phyloP scores from a whole-genome alignment of 148 eudicot genomes.

The Fallopia convolvulus region DNA sequence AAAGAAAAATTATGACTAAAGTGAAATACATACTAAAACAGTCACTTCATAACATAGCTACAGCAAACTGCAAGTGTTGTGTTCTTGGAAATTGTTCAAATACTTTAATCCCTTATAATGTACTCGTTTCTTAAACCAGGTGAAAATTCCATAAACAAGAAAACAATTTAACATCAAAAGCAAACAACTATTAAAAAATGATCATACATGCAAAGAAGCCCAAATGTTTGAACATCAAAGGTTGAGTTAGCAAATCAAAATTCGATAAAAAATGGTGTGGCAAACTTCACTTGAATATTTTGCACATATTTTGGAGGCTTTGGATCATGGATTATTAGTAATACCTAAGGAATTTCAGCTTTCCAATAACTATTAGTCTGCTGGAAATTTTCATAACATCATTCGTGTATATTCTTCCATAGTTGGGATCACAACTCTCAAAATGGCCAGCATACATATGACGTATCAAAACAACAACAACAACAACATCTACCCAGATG shows the following conservation, averaged over 20 bases:
- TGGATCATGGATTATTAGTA: background rate
- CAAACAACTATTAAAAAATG: background rate
- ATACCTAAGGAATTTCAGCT: background rate
- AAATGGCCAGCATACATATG: background rate
- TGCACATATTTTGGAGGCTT: background rate
- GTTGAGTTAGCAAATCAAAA: background rate
- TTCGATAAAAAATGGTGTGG: background rate
- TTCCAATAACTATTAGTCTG: background rate
- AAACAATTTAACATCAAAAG: background rate
- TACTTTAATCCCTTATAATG: background rate
- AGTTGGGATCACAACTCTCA: background rate
- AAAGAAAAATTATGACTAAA: background rate
- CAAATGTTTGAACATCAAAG: background rate
- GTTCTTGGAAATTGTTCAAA: background rate
- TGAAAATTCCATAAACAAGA: background rate
- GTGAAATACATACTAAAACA: background rate
- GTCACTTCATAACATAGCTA: background rate
- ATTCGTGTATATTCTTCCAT: background rate
- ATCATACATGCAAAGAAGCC: background rate
- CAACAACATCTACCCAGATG: too few species aligned
- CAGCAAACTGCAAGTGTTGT: background rate
- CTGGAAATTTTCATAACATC: background rate
- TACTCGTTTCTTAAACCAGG: background rate
- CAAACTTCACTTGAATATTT: background rate
- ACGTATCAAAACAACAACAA: background rate